Base-by-base conservation (phyloP, 129 eudicot species). In the Escallonia rubra region DNA sequence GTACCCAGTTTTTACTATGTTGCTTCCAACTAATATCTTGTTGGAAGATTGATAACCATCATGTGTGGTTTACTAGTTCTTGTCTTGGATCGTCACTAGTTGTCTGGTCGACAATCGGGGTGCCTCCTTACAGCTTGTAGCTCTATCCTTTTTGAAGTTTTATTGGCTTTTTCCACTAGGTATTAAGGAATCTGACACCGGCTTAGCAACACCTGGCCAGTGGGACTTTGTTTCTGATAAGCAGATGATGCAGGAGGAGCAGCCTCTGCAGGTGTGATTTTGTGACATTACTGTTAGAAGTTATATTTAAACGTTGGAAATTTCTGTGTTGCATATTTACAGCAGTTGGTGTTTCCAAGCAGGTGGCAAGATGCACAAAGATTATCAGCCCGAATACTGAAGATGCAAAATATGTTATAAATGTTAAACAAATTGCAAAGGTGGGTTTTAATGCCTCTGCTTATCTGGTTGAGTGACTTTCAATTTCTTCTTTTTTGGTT, bases 191-290 rank as follows among this genome's bases (percentile, higher is more conserved):
- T 94, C 99, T 42, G 99, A 94, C 81, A 94, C 99, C 79, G 99
- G 99, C 64, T 76, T 94, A 68, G 99, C 99, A 62, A 90, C 96
- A 64, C 99, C 99, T 14, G 87, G 97, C 70, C 97, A 94, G 58
- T 94, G 96, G 96, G 97, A 94, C 78, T 90, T 94, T 80, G 97
- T 89, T 52, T 86, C 99, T 41, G 99, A 94, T 78, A 89, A 89
- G 80, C 97, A 89, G 78, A 94, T 94, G 99, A 94, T 94, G 99
- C 96, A 89, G 70, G 97, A 90, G 73, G 97, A 94, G 69, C 93
- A 94, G 78, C 99, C 99, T 66, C 96, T 94, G 65, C 99, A 94
- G 97, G 99, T 89, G 39, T 78, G 5, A 11, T 44, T 57, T 65
- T 66, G 12, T 71, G 42, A 38, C 15, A 50, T 50, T 0, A 50